Evolutionary conservation across 805 yeast genomes (phyloP), one percentile per base, ranked within the genome.

Genomic region (Saturnispora ahearnii): DNA sequence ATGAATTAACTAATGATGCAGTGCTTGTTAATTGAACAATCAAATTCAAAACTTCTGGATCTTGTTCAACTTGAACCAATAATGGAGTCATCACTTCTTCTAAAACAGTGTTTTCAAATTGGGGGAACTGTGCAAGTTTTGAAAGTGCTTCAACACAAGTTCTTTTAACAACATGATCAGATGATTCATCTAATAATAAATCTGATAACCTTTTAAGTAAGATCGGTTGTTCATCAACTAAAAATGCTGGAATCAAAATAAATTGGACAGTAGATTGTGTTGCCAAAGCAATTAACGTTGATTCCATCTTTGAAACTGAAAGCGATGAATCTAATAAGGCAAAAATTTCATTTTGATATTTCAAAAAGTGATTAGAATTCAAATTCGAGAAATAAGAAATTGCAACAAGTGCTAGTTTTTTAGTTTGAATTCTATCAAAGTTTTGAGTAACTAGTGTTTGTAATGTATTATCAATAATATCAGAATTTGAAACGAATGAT

Each of bases 321-420:
- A 90, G 70, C 5, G 87, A 73, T 59, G 78, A 82, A n/a, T 89
- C 80, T 55, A 87, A 63, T 41, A 83, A 68, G 48, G 81, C 77
- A 30, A 89, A 65, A 13, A 90, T 68, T 37, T 80, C 80, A 58
- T 89, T 96, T 53, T 84, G 81, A 62, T 68, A 76, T 7, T 62
- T 56, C 13, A 64, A 56, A 46, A 86, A 62, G n/a, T 33, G n/a
- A n/a, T n/a, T 34, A 8, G 71, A 64, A 53, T 73, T 75, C 10
- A 48, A 41, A 22, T 54, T 54, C 8, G 53, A 34, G 29, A 54
- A 54, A 42, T 54, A 54, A 15, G 57, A 48, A 29, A 54, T 33
- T 12, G 55, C 45, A 41, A 51, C 41, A 13, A 54, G 26, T 1
- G 51, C 15, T 24, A 46, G 43, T n/a, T 51, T 41, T 26, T 54